Conservation (phyloP, 164 flowering plant genomes). For the Kalanchoe fedtschenkoi region DNA sequence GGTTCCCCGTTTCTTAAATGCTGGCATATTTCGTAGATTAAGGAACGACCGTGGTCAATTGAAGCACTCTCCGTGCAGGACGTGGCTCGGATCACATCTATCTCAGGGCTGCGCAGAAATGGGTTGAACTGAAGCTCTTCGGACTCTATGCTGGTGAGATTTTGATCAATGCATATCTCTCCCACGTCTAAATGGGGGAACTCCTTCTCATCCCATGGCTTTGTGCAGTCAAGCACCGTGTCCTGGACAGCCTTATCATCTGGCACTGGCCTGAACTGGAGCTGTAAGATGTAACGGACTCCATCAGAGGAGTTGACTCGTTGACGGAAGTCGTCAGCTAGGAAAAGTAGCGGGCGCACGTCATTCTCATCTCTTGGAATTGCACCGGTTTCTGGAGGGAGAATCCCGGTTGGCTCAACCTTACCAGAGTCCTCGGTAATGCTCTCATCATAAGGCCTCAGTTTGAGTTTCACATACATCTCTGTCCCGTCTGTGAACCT, state of each 20-base stretch:
- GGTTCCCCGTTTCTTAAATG: conserved; percentile 46
- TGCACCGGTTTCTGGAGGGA: conserved; percentile 82
- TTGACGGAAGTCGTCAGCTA: conserved; percentile 49
- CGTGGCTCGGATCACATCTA: conserved; percentile 54
- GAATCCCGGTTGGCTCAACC: conserved; percentile 57
- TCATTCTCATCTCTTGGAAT: conserved; percentile 50
- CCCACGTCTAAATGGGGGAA: conserved; percentile 54
- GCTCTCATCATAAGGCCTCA: conserved; percentile 41
- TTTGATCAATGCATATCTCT: conserved; percentile 35
- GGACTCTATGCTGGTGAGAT: conserved; percentile 38
- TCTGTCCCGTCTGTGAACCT: conserved; percentile 47
- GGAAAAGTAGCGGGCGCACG: conserved; percentile 53
- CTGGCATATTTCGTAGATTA: conserved; percentile 71
- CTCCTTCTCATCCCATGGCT: conserved; percentile 54
- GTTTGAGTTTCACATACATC: conserved; percentile 59
- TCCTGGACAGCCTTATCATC: conserved; percentile 30
- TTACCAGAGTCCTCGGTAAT: conserved; percentile 52
- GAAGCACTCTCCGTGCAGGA: conserved; percentile 65
- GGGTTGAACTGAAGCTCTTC: conserved; percentile 62
- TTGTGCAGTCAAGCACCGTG: conserved; percentile 55
- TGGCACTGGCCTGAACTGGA: conserved; percentile 49
- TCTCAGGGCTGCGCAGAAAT: conserved; percentile 37
- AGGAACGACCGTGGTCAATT: conserved; percentile 73
- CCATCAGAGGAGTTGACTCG: conserved; percentile 40
- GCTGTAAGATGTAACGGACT: conserved; percentile 52